phyloP scores from a whole-genome alignment of 306 rosid species.

The Phaseolus lunatus region DNA sequence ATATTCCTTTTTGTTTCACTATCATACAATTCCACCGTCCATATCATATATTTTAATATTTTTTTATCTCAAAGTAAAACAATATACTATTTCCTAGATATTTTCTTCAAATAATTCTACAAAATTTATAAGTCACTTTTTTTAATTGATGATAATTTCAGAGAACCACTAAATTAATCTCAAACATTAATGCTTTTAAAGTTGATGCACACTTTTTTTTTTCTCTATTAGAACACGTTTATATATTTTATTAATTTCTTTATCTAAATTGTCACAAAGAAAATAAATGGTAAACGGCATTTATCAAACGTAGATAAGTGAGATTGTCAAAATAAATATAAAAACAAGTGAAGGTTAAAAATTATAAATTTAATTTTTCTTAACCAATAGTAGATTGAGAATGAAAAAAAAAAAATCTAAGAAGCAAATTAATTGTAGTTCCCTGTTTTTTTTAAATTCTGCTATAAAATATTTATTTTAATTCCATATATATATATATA shows the following conservation, averaged over 20 bases:
- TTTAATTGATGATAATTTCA: background rate
- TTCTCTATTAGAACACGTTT: background rate
- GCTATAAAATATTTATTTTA: too few relatives aligned
- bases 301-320: too few relatives aligned
- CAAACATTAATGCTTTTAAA: background rate
- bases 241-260: background rate
- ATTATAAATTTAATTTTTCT: too few relatives aligned
- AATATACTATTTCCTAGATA: background rate
- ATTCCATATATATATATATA: too few relatives aligned
- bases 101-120: too few relatives aligned
- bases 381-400: too few relatives aligned
- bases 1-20: background rate
- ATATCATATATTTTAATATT: background rate
- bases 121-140: too few relatives aligned
- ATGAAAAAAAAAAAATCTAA: too few relatives aligned
- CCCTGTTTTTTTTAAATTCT: too few relatives aligned
- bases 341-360: too few relatives aligned
- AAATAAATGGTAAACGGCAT: background rate
- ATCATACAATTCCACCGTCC: background rate
- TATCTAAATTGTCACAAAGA: background rate
- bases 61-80: background rate
- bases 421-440: too few relatives aligned
- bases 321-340: too few relatives aligned
- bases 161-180: background rate
- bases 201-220: background rate